Conservation (phyloP, 805 yeast genomes). For the Maudiozyma bulderi region DNA sequence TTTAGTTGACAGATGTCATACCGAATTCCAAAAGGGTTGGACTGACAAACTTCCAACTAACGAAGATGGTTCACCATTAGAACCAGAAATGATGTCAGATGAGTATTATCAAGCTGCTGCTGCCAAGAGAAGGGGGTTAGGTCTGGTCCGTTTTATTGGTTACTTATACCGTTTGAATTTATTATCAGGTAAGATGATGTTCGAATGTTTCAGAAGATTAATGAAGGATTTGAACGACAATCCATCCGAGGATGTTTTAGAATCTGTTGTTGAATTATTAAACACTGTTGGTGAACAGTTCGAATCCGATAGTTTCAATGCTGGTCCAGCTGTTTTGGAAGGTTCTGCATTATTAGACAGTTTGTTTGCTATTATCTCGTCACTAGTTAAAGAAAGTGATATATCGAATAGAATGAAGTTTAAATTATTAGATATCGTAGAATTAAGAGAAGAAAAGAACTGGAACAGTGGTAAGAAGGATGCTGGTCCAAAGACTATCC, state of each 20-base stretch:
- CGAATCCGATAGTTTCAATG: slow-evolving; percentile 33
- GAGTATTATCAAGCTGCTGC: slow-evolving; percentile 85
- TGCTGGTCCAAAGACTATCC: slow-evolving; percentile 88
- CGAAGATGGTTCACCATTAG: slow-evolving; percentile 70
- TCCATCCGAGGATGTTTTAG: slow-evolving; percentile 88
- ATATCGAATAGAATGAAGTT: slow-evolving; percentile 75
- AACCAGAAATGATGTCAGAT: slow-evolving; percentile 84
- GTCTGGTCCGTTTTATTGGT: slow-evolving; percentile 91
- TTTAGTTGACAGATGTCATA: slow-evolving; percentile 78
- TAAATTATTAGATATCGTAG: slow-evolving; percentile 81
- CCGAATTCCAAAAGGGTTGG: slow-evolving; percentile 94
- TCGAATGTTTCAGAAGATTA: slow-evolving; percentile 57
- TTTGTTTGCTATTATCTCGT: slow-evolving; percentile 48
- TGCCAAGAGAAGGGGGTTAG: slow-evolving; percentile 95
- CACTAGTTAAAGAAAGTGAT: slow-evolving; percentile 42
- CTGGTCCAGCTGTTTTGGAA: slow-evolving; percentile 28
- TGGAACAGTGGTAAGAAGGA: slow-evolving; percentile 62
- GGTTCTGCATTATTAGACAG: slow-evolving; percentile 43
- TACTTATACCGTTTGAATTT: slow-evolving; percentile 74
- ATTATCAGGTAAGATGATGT: slow-evolving; percentile 66
- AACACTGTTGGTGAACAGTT: slow-evolving; percentile 76
- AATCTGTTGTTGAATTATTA: slow-evolving; percentile 75
- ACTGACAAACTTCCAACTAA: slow-evolving; percentile 70
- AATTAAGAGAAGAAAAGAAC: slow-evolving; percentile 48
- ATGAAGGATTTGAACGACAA: slow-evolving; percentile 40